Percentiles rank a stretch among this genome's conserved stretches.
These are phyloP conservation scores for Corylus heterophylla DNA, from an alignment of 306 rosid genomes.

Conservation along the genomic window DNA sequence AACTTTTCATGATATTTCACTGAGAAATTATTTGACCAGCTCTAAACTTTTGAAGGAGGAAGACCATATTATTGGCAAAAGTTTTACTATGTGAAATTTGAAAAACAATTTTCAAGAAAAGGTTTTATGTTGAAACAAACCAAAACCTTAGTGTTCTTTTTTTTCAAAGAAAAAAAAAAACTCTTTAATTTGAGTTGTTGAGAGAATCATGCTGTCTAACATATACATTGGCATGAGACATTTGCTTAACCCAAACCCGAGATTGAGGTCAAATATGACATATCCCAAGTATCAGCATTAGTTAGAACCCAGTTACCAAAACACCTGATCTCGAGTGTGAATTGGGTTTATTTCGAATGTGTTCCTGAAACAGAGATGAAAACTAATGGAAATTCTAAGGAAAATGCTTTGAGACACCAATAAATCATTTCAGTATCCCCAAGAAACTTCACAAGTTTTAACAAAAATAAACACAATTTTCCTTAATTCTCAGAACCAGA, in stretches of 20 bases:
- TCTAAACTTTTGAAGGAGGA: background rate
- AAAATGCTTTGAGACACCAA: background rate
- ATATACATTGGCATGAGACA: background rate
- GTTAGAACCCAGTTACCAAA: background rate
- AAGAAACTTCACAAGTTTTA: background rate
- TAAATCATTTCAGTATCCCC: background rate
- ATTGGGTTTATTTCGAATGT: background rate
- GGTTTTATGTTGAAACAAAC: too few species aligned
- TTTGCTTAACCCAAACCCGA: background rate
- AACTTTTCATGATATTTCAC: background rate
- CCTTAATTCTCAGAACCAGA: constrained; percentile 1
- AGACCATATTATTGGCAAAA: background rate
- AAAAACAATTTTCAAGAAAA: background rate
- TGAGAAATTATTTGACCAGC: background rate
- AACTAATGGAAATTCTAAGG: background rate
- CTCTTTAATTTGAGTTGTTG: background rate
- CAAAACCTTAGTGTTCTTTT: too few species aligned
- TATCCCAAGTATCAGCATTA: background rate
- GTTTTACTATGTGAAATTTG: background rate
- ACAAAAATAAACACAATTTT: background rate
- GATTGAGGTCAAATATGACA: background rate
- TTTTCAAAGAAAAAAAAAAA: too few species aligned
- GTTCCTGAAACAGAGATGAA: background rate
- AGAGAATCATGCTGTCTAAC: background rate
- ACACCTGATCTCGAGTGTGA: background rate